Conservation (phyloP, 768 basidiomycete genomes). For the Boletus insuetus region DNA sequence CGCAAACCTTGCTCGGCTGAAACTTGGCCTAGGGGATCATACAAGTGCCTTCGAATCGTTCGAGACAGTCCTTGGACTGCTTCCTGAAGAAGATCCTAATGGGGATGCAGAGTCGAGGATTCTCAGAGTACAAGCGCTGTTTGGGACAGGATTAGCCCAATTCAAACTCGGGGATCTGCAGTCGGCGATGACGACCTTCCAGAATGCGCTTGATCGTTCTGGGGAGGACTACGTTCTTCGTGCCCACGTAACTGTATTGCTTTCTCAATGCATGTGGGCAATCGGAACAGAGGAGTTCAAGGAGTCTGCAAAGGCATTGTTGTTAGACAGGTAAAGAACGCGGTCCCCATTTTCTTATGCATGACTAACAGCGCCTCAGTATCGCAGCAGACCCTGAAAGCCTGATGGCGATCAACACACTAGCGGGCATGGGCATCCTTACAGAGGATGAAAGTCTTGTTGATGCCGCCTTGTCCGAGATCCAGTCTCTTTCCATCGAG, state of each 20-base stretch:
- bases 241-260: constrained; percentile 71
- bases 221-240: constrained; percentile 47
- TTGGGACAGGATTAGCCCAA: constrained; percentile 71
- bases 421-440: constrained; percentile 88
- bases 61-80: constrained; percentile 66
- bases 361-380: constrained; percentile 39
- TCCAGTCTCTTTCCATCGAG: constrained; percentile 66
- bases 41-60: constrained; percentile 65
- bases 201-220: constrained; percentile 59
- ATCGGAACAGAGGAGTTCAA: constrained; percentile 70
- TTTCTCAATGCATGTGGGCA: constrained; percentile 86
- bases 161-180: constrained; percentile 64
- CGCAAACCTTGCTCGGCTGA: constrained; percentile 74
- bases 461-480: constrained; percentile 84
- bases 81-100: constrained; percentile 46
- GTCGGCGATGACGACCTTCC: constrained; percentile 62
- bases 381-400: constrained; percentile 78
- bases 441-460: constrained; percentile 75
- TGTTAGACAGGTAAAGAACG: constrained; percentile 74
- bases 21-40: constrained; percentile 58
- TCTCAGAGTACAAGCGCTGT: constrained; percentile 59
- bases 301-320: constrained; percentile 72
- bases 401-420: constrained; percentile 72
- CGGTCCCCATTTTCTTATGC: neutral
- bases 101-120: constrained; percentile 34